phyloP scores from a whole-genome alignment of 257 asterid species.

The Salvia hispanica region DNA sequence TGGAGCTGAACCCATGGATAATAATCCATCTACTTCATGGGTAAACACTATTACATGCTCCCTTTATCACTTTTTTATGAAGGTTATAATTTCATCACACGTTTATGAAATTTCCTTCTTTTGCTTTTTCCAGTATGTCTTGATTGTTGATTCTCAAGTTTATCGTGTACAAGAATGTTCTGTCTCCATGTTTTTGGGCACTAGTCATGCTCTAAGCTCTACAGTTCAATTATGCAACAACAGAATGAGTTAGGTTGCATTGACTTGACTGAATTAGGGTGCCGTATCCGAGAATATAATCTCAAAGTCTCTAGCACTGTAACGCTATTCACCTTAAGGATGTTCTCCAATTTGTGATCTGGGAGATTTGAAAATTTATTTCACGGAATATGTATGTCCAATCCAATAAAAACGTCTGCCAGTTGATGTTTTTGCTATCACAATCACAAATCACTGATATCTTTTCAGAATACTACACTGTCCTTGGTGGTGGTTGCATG shows the following conservation, averaged over 20 bases:
- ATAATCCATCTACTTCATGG: slow-evolving; percentile 68
- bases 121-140: not conserved
- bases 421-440: slow-evolving; percentile 2
- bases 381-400: slow-evolving; percentile 8
- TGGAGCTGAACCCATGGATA: slow-evolving; percentile 54
- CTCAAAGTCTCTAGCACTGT: too few relatives aligned
- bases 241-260: not conserved
- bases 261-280: not conserved
- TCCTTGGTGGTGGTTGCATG: slow-evolving; percentile 13
- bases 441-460: slow-evolving; percentile 2
- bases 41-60: slow-evolving; percentile 37
- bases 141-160: slow-evolving; percentile 1
- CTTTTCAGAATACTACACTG: slow-evolving; percentile 1
- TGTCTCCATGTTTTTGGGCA: slow-evolving; percentile 1
- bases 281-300: not conserved
- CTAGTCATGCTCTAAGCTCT: slow-evolving; percentile 4
- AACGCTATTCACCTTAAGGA: not conserved
- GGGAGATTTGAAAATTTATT: not conserved
- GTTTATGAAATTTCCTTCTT: not conserved
- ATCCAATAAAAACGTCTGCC: not conserved
- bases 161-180: not conserved
- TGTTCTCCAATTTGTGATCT: not conserved
- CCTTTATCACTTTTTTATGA: slow-evolving; percentile 2
- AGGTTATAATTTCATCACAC: not conserved
- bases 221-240: slow-evolving; percentile 3